Percentiles rank a stretch among this genome's conserved stretches.
Conservation (phyloP, 164 flowering plant species). For the Pachysandra terminalis region DNA sequence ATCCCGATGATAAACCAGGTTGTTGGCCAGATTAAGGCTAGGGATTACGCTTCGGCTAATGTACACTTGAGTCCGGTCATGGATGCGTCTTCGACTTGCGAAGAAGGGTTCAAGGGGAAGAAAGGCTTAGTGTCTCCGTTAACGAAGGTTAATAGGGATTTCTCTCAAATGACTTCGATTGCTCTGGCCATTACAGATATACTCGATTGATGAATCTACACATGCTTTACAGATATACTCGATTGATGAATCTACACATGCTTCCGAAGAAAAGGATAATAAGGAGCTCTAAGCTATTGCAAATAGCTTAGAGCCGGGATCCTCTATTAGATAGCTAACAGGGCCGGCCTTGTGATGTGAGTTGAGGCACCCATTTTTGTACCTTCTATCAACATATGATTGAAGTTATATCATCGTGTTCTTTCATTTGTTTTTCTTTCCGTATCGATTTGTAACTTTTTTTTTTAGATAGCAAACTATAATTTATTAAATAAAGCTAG, state of each 20-base stretch:
- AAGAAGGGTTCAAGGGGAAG: slow-evolving; percentile 35
- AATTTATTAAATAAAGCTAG: too few relatives aligned
- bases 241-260: not conserved
- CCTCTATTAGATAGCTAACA: too few relatives aligned
- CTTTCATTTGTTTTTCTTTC: too few relatives aligned
- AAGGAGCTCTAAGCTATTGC: slow-evolving; percentile 15
- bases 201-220: slow-evolving; percentile 1
- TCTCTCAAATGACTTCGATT: slow-evolving; percentile 25
- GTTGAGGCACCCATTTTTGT: too few relatives aligned
- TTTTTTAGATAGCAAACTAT: too few relatives aligned
- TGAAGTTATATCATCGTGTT: too few relatives aligned
- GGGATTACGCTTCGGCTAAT: slow-evolving; percentile 17
- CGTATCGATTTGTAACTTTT: too few relatives aligned
- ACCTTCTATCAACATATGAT: too few relatives aligned
- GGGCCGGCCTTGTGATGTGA: too few relatives aligned
- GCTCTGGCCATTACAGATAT: slow-evolving; percentile 20
- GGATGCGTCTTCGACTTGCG: slow-evolving; percentile 32
- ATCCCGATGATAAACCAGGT: slow-evolving; percentile 3
- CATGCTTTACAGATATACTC: not conserved
- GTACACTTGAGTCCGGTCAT: slow-evolving; percentile 24
- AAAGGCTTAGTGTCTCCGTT: slow-evolving; percentile 26
- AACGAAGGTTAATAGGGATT: slow-evolving; percentile 14
- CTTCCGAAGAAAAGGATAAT: too few relatives aligned
- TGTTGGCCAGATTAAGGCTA: not conserved
- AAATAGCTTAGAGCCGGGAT: too few relatives aligned